Base-by-base conservation (phyloP, 768 basidiomycete species). In the Sporobolomyces roseus region DNA sequence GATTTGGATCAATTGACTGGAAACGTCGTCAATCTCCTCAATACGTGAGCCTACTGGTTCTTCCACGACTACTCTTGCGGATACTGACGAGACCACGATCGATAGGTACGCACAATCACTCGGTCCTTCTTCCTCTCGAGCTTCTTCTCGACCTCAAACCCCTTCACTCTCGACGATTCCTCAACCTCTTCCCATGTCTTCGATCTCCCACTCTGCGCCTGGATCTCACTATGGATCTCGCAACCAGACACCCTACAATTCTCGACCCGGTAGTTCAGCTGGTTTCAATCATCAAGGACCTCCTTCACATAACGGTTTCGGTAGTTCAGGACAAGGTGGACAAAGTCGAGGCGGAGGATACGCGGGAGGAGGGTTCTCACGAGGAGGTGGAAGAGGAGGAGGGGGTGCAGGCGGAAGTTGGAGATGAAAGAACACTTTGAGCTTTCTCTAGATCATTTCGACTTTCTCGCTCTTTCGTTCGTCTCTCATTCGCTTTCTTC, bases 11-110 rank as follows among this genome's bases (percentile, higher is more conserved):
- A 49, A 27, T 58, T 75, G 33, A 71, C 71, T 9, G 29, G 45
- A 9, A 68, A 65, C 49, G 69, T 73, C 52, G 69, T 71, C 41
- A 63, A 68, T n/a, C 56, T 73, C 19, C 69, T 75, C 58, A 67
- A 73, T 63, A 41, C 43, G 52, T 67, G 36, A 43, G 66, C 12
- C 25, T 32, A 6, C 30, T 9, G n/a, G n/a, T 21, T n/a, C n/a
- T 55, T 55, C 4, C 10, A 5, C 25, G 35, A 6, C 35, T 19
- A 5, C 10, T 23, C 35, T 9, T 17, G 14, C 16, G 12, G 5
- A 23, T 8, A 16, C 8, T 36, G 35, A 35, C 35, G 14, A 4
- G 3, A 12, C 23, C 19, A 17, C 36, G 38, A 12, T 3, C 27
- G 19, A 12, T 36, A 41, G 56, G 10, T 69, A 69, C 63, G 36